Base-by-base conservation (phyloP, 2,329 filamentous ascomycete species). In the Cytospora leucostoma region DNA sequence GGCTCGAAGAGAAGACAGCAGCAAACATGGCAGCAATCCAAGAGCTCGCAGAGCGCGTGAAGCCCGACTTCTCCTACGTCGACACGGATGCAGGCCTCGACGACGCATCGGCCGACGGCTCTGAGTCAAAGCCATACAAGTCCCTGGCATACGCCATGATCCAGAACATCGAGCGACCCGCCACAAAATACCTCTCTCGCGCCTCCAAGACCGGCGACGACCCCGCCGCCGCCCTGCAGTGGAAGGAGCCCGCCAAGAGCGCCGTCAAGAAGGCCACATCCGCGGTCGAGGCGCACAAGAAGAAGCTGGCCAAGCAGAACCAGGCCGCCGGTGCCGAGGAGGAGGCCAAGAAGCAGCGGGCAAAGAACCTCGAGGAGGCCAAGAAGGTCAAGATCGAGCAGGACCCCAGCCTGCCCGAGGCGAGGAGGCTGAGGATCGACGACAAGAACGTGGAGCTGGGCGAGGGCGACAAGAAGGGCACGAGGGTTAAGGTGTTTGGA, bases 221-320 rank as follows among this genome's bases (percentile, higher is more conserved):
- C 70, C 82, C 84, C 67, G 80, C 82, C 60, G 83, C 82, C 60
- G 84, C 86, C 68, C 77, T 88, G 67, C 84, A 87, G 70, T 97
- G 89, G 90, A 94, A 93, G 79, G 88, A 89, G 61, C 89, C 87
- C 21, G 88, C 90, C 65, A 96, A 95, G 80, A 90, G 89, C 65
- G 92, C 91, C 27, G 76, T 92, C 73, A 97, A 96, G 82, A 96
- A 96, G 79, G 90, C 89, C 4, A 86, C 86, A 79, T 88, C 87
- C 75, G 87, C 87, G 67, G 87, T 87, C 68, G 90, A 92, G 69
- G 82, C 84, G 67, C 87, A 91, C 76, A 90, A 92, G 84, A 93
- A 92, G 84, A 96, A 96, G 83, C 83, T 89, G 52, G 85, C 85
- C 70, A 93, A 92, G 78, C 90, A 90, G 75, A 84, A 88, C 69